phyloP scores from a whole-genome alignment of 345 rosid genomes.

The Isatis tinctoria region DNA sequence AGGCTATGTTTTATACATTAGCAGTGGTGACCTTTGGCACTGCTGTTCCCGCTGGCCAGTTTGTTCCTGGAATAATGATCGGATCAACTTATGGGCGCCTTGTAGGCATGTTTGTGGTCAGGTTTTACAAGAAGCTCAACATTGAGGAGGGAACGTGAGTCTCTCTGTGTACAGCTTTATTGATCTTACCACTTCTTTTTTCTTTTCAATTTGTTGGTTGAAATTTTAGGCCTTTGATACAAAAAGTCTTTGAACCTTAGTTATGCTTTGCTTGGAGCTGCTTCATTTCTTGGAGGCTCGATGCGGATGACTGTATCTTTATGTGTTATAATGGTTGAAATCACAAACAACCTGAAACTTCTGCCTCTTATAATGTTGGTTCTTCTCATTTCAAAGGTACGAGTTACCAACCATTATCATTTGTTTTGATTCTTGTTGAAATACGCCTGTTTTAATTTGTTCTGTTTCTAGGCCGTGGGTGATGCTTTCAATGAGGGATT shows the following conservation, averaged over 20 bases:
- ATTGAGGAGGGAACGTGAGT: slow-evolving; percentile 99
- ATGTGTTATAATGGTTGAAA: slow-evolving; percentile 98
- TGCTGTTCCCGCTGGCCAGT: slow-evolving; percentile 99
- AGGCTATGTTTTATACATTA: slow-evolving; percentile 94
- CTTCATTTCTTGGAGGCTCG: slow-evolving; percentile 98
- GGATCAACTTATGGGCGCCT: slow-evolving; percentile 99
- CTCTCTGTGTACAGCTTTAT: slow-evolving; percentile 10
- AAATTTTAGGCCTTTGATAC: slow-evolving; percentile 15
- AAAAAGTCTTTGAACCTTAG: slow-evolving; percentile 35
- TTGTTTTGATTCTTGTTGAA: slow-evolving; percentile 16
- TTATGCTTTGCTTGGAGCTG: slow-evolving; percentile 96
- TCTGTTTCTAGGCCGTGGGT: slow-evolving; percentile 77
- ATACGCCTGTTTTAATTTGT: neutral
- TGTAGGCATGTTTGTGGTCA: slow-evolving; percentile 94
- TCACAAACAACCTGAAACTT: slow-evolving; percentile 87
- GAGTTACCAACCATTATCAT: neutral
- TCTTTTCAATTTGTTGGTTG: neutral
- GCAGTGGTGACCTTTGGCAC: slow-evolving; percentile 94
- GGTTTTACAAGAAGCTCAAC: slow-evolving; percentile 81
- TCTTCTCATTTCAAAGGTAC: slow-evolving; percentile 96
- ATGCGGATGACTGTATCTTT: slow-evolving; percentile 98
- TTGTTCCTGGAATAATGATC: slow-evolving; percentile 98
- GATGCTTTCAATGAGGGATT: slow-evolving; percentile 97
- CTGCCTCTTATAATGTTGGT: slow-evolving; percentile 97
- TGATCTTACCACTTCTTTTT: slow-evolving; percentile 1